Percentiles rank a stretch among this genome's conserved stretches.
Evolutionary conservation across 2,329 filamentous ascomycete species (phyloP).

Genomic region (Fusarium napiforme): DNA sequence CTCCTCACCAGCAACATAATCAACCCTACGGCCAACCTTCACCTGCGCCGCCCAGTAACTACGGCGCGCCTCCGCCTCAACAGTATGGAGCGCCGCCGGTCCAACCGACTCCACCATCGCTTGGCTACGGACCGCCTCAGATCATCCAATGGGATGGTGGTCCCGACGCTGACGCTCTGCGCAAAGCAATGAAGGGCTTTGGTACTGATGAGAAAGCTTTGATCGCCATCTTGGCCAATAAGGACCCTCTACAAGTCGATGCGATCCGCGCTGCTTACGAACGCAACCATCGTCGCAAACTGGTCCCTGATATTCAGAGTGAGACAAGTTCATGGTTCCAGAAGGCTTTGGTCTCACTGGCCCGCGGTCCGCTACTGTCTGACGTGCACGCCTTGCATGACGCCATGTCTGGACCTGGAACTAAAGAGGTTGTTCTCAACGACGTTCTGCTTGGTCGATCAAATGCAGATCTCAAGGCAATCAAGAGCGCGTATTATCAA

Average conservation of each 20-base stretch:
- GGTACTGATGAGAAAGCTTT: conserved; percentile 86
- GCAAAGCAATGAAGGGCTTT: conserved; percentile 91
- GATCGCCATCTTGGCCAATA: conserved; percentile 74
- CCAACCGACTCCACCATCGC: conserved; percentile 72
- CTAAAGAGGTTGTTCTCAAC: conserved; percentile 86
- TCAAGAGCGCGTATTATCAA: conserved; percentile 81
- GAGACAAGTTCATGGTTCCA: conserved; percentile 82
- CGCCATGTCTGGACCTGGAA: conserved; percentile 82
- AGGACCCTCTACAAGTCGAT: conserved; percentile 82
- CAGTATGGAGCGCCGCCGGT: conserved; percentile 54
- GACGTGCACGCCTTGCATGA: conserved; percentile 78
- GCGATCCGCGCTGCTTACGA: conserved; percentile 75
- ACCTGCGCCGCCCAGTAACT: conserved; percentile 44
- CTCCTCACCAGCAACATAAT: conserved; percentile 44
- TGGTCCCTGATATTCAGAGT: conserved; percentile 79
- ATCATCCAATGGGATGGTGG: conserved; percentile 75
- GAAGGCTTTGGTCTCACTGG: conserved; percentile 77
- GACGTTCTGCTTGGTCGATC: conserved; percentile 84
- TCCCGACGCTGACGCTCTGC: conserved; percentile 75
- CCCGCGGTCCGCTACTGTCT: conserved; percentile 80
- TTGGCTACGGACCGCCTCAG: conserved; percentile 80
- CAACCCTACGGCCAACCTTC: conserved; percentile 38
- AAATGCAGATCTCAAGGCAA: conserved; percentile 88
- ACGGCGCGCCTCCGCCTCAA: conserved; percentile 48
- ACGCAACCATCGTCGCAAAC: conserved; percentile 70